phyloP scores from a whole-genome alignment of 1,284 basidiomycete genomes.

The Exobasidium rhododendri region DNA sequence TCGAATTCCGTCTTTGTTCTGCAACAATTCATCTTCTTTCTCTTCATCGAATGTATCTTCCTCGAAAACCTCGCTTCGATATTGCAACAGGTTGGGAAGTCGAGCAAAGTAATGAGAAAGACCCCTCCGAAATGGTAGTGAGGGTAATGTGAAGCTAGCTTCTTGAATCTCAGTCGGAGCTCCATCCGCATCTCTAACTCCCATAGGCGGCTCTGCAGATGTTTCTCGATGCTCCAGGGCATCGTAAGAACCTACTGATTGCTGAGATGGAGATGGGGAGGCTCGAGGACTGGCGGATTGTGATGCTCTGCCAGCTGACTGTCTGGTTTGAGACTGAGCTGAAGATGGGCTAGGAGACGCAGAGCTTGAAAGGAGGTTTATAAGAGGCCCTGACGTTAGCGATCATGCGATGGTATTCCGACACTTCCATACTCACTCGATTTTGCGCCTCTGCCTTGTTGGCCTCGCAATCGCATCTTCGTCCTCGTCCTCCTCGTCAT shows the following conservation, averaged over 20 bases:
- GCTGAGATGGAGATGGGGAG: background rate
- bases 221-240: constrained; percentile 5
- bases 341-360: constrained; percentile 8
- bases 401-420: background rate
- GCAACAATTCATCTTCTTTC: constrained; percentile 20
- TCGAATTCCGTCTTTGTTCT: constrained; percentile 58
- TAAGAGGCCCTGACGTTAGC: background rate
- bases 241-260: background rate
- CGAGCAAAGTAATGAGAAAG: constrained; percentile 40
- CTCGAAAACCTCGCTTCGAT: constrained; percentile 37
- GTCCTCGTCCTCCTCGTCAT: constrained; percentile 13
- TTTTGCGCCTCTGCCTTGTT: background rate
- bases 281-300: background rate
- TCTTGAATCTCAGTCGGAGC: background rate
- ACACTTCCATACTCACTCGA: constrained; percentile 2
- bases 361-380: background rate
- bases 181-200: background rate
- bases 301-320: background rate
- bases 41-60: constrained; percentile 10
- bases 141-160: constrained; percentile 11
- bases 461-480: constrained; percentile 1
- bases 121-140: constrained; percentile 11
- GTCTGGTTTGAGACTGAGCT: background rate
- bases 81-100: constrained; percentile 49
- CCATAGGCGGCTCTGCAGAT: constrained; percentile 12